These are phyloP conservation scores for Mortierella sp. DNA, from an alignment of 371 early-diverging fungal genomes.

Conservation along the genomic window DNA sequence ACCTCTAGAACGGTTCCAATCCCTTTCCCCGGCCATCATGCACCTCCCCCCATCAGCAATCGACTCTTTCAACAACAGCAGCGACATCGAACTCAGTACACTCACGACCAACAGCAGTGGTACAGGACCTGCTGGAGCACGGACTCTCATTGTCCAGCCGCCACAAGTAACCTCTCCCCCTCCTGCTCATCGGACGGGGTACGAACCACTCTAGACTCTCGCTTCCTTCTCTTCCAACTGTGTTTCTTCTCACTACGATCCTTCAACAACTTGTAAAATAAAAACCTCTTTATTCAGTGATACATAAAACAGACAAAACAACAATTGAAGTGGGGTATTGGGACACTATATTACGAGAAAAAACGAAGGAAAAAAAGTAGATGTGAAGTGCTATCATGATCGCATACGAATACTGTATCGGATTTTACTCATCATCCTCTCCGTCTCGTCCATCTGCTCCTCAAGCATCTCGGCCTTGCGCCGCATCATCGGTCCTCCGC, in stretches of 20 bases:
- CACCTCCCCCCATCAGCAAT: background rate
- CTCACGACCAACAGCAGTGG: background rate
- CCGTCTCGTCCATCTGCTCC: conserved; percentile 66
- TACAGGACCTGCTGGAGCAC: background rate
- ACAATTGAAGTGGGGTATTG: too few relatives aligned
- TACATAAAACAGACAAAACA: too few relatives aligned
- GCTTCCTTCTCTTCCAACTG: too few relatives aligned
- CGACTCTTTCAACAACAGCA: background rate
- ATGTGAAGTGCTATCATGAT: conserved; percentile 13
- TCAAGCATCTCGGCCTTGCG: conserved; percentile 69
- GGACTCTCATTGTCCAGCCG: background rate
- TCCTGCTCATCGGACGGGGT: too few relatives aligned
- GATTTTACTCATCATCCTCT: conserved; percentile 65
- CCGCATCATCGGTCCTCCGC: conserved; percentile 66
- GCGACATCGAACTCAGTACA: background rate
- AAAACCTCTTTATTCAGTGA: too few relatives aligned
- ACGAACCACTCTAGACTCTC: too few relatives aligned
- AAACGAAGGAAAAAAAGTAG: background rate
- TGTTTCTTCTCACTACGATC: too few relatives aligned
- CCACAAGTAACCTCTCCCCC: background rate
- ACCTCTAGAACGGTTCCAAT: background rate
- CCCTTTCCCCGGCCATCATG: background rate
- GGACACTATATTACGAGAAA: too few relatives aligned
- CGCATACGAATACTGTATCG: conserved; percentile 50
- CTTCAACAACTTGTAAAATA: too few relatives aligned